Base-by-base conservation (phyloP, 2,329 filamentous ascomycete genomes). In the Aspergillus bombycis region DNA sequence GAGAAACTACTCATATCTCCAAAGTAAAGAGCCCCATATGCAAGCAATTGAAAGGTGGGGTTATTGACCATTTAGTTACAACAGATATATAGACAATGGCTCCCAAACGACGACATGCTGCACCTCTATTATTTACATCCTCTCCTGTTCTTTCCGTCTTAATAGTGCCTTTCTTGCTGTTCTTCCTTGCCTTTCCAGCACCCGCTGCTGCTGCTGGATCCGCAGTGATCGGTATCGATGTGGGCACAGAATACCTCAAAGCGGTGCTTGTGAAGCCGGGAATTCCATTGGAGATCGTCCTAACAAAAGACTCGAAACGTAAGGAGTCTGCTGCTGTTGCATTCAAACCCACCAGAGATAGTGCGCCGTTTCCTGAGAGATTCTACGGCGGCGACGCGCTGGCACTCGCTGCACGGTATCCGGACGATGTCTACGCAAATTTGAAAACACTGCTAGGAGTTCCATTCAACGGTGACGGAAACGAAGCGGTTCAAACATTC, bases 171-270 rank as follows among this genome's bases (percentile, higher is more conserved):
- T 75, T 85, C 60, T 71, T 88, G 38, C 72, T 89, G 23, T 80
- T 82, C 62, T 80, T 86, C 62, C 68, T 84, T 62, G 79, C 86
- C 62, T 79, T 89, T 62, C 84, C 88, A 70, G 80, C 81, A 26
- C 81, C 81, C 65, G 84, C 85, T 58, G 84, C 86, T 62, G 86
- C 85, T 62, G 88, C 86, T 61, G 86, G 86, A 43, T 88, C 92
- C 10, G 92, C 93, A 59, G 94, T 98, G 21, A 84, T 99, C 26
- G 95, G 95, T 67, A 87, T 99, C 72, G 95, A 99, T 80, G 85
- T 99, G 60, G 95, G 95, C 70, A 97, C 95, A 62, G 93, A 97
- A 78, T 97, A 96, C 81, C 91, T 99, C 82, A 99, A 98, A 83
- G 94, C 94, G 32, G 89, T 92, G 16, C 87, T 99, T 48, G 94